Conservation (phyloP, 495 filamentous ascomycete species). For the Pyronema omphalodes region DNA sequence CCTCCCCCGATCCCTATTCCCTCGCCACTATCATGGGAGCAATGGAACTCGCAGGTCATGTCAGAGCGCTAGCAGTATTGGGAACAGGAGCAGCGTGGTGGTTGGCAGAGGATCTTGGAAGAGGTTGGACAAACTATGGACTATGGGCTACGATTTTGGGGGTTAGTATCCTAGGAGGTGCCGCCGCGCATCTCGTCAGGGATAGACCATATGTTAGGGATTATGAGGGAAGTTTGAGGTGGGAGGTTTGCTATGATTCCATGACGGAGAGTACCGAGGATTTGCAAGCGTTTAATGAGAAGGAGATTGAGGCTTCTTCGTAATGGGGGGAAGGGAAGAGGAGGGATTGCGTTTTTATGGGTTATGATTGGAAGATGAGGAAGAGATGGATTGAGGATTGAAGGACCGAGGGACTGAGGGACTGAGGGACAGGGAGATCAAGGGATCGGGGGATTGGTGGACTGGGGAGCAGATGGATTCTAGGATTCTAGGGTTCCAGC, state of each 20-base stretch:
- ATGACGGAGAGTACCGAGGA: constrained; percentile 7
- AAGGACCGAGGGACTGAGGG: no score
- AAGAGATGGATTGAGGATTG: no score
- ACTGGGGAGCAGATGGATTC: no score
- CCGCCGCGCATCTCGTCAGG: constrained; percentile 28
- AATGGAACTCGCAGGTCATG: constrained; percentile 28
- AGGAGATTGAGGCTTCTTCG: not conserved
- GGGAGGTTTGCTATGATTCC: constrained; percentile 31
- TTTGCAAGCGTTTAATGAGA: not conserved
- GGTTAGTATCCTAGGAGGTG: constrained; percentile 26
- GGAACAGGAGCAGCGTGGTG: constrained; percentile 29
- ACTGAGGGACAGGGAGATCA: no score
- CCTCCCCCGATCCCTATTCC: constrained; percentile 29
- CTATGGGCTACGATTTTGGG: constrained; percentile 27
- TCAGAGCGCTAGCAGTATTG: constrained; percentile 29
- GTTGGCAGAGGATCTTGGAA: constrained; percentile 26
- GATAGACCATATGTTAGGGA: constrained; percentile 29
- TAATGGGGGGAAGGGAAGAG: not conserved
- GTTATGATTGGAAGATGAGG: no score
- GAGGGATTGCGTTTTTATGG: no score
- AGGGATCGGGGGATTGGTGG: no score
- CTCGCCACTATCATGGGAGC: constrained; percentile 31
- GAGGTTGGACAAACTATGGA: constrained; percentile 25
- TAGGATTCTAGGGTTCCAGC: no score
- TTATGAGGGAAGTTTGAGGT: constrained; percentile 27